Base-by-base conservation (phyloP, 495 filamentous ascomycete genomes). In the Hypoxylon rickii region DNA sequence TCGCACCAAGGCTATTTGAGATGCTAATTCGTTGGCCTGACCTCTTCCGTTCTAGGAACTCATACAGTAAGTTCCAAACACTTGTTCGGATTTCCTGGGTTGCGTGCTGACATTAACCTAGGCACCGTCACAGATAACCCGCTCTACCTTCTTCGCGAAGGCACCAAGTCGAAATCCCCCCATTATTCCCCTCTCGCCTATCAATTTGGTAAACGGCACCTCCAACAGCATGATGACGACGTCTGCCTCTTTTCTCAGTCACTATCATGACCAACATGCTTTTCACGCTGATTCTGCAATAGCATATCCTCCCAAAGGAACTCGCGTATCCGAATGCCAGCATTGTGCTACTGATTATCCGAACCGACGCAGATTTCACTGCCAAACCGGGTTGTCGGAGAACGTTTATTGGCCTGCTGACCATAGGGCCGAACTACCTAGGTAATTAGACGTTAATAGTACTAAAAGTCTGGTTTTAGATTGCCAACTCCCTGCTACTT, bases 1-100 rank as follows among this genome's bases (percentile, higher is more conserved):
- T 70, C 86, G 90, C 69, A 90, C 88, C 55, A 90, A 88, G 73
- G 88, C 79, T 70, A 79, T 82, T 61, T 83, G 72, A 79, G 69
- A 73, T 72, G 69, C 80, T 83, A 83, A 83, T 81, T n/a, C 44
- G 55, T 61, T 71, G 66, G 64, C 67, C 57, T 65, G 67, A 52
- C 64, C 48, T 67, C 48, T 50, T 56, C 62, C 68, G 56, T 65
- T 73, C 64, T 75, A 72, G 73, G 70, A 78, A 63, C 42, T 45
- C 52, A 40, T 39, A 53, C 38, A 45, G 70, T 73, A 57, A 48
- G 71, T 51, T 40, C 34, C 21, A 21, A 24, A 6, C 22, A 16
- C 13, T 3, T 7, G 6, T n/a, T 13, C 8, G 16, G 19, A 1
- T 36, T 13, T 0, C 4, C 41, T 11, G 5, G 7, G 3, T 15